Percentiles rank a stretch among this genome's conserved stretches.
These are phyloP conservation scores for Crithidia fasciculata DNA, from an alignment of 208 protist genomes.

Conservation along the genomic window DNA sequence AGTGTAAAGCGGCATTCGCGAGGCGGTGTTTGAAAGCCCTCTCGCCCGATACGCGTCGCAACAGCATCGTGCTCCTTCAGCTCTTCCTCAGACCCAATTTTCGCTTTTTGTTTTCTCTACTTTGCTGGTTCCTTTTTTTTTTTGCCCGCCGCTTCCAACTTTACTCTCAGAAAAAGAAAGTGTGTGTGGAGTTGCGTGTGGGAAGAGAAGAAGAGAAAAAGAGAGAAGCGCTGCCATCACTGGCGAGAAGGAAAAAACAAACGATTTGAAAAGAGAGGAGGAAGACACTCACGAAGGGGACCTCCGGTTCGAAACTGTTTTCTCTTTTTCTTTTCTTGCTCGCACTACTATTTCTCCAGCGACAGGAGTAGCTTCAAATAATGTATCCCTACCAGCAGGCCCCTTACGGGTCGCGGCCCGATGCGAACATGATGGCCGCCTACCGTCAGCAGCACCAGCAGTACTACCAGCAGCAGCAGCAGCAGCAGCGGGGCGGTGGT, in stretches of 20 bases:
- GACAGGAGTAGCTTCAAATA: not conserved
- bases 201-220: too few species aligned
- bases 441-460: constrained; percentile 23
- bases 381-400: constrained; percentile 20
- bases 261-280: too few species aligned
- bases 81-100: not conserved
- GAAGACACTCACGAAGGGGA: too few species aligned
- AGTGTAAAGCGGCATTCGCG: too few species aligned
- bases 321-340: constrained; percentile 4
- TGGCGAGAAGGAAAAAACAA: too few species aligned
- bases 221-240: too few species aligned
- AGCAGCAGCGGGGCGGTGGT: constrained; percentile 9
- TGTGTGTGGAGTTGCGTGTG: too few species aligned
- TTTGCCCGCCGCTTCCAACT: not conserved
- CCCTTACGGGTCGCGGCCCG: not conserved
- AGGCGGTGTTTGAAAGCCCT: too few species aligned
- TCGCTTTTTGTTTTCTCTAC: constrained; percentile 1
- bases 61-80: too few species aligned
- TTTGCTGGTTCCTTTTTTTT: not conserved
- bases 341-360: constrained; percentile 1
- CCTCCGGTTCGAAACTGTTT: not conserved
- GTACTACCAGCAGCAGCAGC: constrained; percentile 5
- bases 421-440: constrained; percentile 27
- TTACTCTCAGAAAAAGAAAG: not conserved
- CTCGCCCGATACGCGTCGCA: too few species aligned